Conservation (phyloP, 306 rosid species). For the Dicorynia guianensis region DNA sequence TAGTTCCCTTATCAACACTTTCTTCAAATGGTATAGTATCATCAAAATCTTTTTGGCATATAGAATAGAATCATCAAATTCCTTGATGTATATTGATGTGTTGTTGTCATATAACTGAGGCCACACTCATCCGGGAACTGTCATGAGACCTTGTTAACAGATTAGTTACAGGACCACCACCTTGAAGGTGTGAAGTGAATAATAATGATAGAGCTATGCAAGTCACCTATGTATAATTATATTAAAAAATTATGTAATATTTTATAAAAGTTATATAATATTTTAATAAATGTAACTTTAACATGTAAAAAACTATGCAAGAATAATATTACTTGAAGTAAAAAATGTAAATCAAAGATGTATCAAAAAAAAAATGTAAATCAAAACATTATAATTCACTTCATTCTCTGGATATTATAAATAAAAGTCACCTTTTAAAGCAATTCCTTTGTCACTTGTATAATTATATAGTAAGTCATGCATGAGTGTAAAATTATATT, state of each 20-base stretch:
- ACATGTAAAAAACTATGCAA: too few relatives aligned
- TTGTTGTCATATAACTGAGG: conserved; percentile 43
- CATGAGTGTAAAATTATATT: too few relatives aligned
- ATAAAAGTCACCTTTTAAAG: conserved; percentile 33
- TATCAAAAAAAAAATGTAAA: conserved; percentile 15
- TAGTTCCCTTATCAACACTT: too few relatives aligned
- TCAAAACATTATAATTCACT: conserved; percentile 3
- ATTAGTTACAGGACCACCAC: conserved; percentile 41
- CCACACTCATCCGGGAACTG: conserved; percentile 1
- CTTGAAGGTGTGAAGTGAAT: too few relatives aligned
- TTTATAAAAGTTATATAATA: too few relatives aligned
- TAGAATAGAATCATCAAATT: background rate
- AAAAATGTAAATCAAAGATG: background rate
- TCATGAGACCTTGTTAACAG: conserved; percentile 20
- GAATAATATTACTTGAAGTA: too few relatives aligned
- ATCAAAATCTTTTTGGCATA: conserved; percentile 1
- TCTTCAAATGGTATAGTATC: conserved; percentile 17
- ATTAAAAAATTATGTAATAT: too few relatives aligned
- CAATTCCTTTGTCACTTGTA: background rate
- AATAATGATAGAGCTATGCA: too few relatives aligned
- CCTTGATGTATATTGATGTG: conserved; percentile 40
- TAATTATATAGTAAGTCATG: background rate
- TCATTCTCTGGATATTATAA: conserved; percentile 26
- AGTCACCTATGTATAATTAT: too few relatives aligned
- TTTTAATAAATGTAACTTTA: too few relatives aligned